Conservation (phyloP, 2,329 filamentous ascomycete genomes). For the Aspergillus hortae region DNA sequence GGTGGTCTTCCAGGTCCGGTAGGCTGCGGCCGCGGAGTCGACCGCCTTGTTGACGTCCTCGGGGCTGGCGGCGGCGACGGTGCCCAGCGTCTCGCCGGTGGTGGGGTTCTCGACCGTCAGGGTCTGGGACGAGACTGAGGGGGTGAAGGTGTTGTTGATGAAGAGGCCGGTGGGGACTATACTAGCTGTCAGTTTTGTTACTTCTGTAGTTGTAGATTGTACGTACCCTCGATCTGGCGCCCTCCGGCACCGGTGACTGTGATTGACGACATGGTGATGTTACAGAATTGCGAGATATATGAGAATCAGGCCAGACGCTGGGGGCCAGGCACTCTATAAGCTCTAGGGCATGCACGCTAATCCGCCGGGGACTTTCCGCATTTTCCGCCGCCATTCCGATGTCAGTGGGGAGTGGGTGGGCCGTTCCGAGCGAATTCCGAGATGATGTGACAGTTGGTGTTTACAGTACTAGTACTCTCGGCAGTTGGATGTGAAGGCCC, state of each 20-base stretch:
- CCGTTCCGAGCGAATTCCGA: background rate
- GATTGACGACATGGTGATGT: background rate
- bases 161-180: constrained; percentile 26
- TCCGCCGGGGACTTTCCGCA: background rate
- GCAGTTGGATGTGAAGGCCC: no score
- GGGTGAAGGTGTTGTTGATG: constrained; percentile 25
- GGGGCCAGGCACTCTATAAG: background rate
- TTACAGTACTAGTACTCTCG: no score
- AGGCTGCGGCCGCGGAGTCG: constrained; percentile 17
- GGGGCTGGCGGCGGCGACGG: constrained; percentile 19
- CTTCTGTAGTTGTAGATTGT: background rate
- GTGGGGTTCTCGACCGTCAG: constrained; percentile 23
- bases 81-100: constrained; percentile 19
- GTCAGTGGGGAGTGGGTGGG: background rate
- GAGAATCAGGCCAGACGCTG: background rate
- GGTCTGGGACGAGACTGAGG: constrained; percentile 16
- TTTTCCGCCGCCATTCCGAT: background rate
- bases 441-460: no score
- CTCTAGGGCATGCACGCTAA: background rate
- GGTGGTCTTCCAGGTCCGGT: constrained; percentile 22
- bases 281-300: background rate
- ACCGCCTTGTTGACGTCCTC: constrained; percentile 24
- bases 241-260: background rate
- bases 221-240: background rate
- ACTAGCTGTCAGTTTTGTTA: background rate